Conservation (phyloP, 306 rosid genomes). For the Pueraria montana region DNA sequence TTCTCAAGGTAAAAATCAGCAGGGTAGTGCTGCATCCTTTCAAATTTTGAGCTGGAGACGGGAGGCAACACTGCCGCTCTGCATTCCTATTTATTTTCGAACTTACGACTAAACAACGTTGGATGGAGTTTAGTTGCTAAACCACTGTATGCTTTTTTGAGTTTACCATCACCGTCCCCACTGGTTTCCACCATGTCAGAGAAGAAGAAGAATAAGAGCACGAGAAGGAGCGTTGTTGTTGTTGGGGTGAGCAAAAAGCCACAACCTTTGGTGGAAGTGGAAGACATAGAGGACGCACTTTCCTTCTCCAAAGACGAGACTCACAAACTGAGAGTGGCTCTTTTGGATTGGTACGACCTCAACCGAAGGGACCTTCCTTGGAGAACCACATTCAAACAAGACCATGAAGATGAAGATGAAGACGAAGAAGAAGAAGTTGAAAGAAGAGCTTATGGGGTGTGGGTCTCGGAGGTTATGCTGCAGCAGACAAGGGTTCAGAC, state of each 20-base stretch:
- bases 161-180: background rate
- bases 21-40: too few relatives aligned
- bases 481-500: constrained; percentile 94
- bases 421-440: constrained; percentile 45
- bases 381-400: constrained; percentile 53
- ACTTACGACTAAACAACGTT: too few relatives aligned
- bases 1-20: too few relatives aligned
- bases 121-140: background rate
- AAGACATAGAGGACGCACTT: constrained; percentile 72
- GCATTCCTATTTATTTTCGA: too few relatives aligned
- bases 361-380: constrained; percentile 88
- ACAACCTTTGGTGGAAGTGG: constrained; percentile 37
- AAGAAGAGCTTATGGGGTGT: constrained; percentile 78
- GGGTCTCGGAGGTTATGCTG: constrained; percentile 95
- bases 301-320: constrained; percentile 62
- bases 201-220: background rate
- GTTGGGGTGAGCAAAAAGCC: constrained; percentile 28
- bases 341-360: constrained; percentile 80
- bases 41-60: too few relatives aligned
- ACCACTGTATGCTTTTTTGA: constrained; percentile 29
- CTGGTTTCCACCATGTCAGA: constrained; percentile 48
- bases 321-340: constrained; percentile 56
- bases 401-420: background rate
- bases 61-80: too few relatives aligned
- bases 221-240: background rate